Percentiles rank a stretch among this genome's conserved stretches.
phyloP scores from a whole-genome alignment of 495 filamentous ascomycete species.

The Podospora sp. region DNA sequence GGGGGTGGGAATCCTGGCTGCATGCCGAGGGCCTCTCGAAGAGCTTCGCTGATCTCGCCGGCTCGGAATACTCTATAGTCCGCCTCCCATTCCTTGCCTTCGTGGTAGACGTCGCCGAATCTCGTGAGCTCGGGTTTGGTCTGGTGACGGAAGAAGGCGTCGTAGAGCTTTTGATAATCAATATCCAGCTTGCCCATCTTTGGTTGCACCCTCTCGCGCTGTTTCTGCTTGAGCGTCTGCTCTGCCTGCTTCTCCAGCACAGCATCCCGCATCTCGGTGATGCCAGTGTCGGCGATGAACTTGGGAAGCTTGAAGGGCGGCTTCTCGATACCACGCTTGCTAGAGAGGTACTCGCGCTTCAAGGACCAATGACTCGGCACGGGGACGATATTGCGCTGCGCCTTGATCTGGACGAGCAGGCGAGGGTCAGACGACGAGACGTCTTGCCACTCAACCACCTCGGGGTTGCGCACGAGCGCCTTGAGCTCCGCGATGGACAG shows the following conservation, averaged over 20 bases:
- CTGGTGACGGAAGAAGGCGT: conserved; percentile 96
- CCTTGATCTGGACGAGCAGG: conserved; percentile 90
- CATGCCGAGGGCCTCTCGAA: conserved; percentile 93
- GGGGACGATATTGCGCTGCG: conserved; percentile 91
- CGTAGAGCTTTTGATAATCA: conserved; percentile 96
- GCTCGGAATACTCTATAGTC: conserved; percentile 87
- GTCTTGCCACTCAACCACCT: conserved; percentile 97
- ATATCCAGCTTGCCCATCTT: conserved; percentile 98
- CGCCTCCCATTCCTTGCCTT: conserved; percentile 97
- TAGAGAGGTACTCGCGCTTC: conserved; percentile 95
- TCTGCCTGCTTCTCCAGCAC: conserved; percentile 94
- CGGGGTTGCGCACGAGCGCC: conserved; percentile 84
- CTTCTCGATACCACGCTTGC: conserved; percentile 95
- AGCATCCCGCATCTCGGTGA: conserved; percentile 96
- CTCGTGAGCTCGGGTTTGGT: conserved; percentile 92
- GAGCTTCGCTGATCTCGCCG: conserved; percentile 84
- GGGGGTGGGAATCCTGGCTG: conserved; percentile 91
- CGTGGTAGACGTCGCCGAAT: conserved; percentile 97
- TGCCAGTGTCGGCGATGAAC: conserved; percentile 97
- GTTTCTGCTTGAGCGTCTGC: conserved; percentile 88
- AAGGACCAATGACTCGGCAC: conserved; percentile 93
- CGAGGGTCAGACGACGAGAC: conserved; percentile 89
- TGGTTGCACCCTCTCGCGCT: conserved; percentile 88
- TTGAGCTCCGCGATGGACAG: conserved; percentile 94
- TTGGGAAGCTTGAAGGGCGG: conserved; percentile 88